Evolutionary conservation across 1,284 basidiomycete species (phyloP), one percentile per base, ranked within the genome.

Genomic region (Mycosarcoma mackinlayi): DNA sequence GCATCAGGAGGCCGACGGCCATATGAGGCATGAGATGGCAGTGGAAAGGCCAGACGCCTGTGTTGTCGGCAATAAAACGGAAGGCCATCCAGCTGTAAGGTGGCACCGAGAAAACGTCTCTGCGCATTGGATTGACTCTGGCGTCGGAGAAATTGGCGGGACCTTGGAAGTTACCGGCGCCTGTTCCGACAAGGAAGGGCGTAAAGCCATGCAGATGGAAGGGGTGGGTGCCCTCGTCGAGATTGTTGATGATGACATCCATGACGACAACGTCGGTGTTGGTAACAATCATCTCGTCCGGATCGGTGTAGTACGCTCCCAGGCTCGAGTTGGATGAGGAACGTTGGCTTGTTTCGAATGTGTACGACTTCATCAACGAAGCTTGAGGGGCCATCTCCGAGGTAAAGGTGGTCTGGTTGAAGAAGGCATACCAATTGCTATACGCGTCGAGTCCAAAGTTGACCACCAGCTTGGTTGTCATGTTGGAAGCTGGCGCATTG

Each of bases 141-240:
- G 39, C 45, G 9, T 37, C 41, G 1, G 40, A 71, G 54, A 35
- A 78, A 71, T 50, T 78, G 24, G 51, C 34, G 8, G 42, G 23
- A 31, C 44, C 47, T 19, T 70, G 70, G 34, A 82, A 59, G 23
- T 49, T 51, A 6, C 84, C 84, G 2, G 51, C 9, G 1, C 84
- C 84, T 10, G 79, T 55, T 5, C 72, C 83, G 24, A 84, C 63
- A 41, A 85, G 65, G 37, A 53, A 76, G 3, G 74, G 71, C 1
- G 48, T 54, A 40, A 62, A 68, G 42, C 75, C 75, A 37, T 77
- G 75, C 5, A 75, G 69, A 52, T 86, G 85, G 78, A 86, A 85
- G 0, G 86, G 86, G 58, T 86, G 85, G 47, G 83, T 81, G 11
- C 84, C 84, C 50, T 86, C 84, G 70, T 85, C 84, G 25, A 71